Percentiles rank a stretch among this genome's conserved stretches.
Conservation (phyloP, 257 asterid genomes). For the Nicotiana attenuata region DNA sequence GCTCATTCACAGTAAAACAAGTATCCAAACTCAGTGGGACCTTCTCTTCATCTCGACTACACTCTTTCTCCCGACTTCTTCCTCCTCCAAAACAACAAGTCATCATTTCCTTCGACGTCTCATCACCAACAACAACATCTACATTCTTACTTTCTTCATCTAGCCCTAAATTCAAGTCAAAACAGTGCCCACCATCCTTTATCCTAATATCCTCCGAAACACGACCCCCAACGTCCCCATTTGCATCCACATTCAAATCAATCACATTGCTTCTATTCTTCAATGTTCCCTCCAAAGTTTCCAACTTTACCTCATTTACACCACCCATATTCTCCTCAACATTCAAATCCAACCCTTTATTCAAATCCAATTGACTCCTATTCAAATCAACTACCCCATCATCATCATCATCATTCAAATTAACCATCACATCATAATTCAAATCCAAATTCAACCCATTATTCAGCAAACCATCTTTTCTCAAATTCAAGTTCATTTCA, state of each 20-base stretch:
- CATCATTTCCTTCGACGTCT: conserved; percentile 17
- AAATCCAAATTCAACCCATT: conserved; percentile 31
- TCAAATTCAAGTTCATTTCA: conserved; percentile 6
- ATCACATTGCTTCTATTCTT: conserved; percentile 33
- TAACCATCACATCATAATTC: conserved; percentile 23
- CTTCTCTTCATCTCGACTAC: neutral
- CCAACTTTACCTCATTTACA: conserved; percentile 3
- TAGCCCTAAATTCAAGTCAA: conserved; percentile 78
- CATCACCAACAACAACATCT: conserved; percentile 28
- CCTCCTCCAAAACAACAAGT: neutral
- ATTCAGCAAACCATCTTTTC: conserved; percentile 37
- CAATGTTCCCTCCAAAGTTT: conserved; percentile 8
- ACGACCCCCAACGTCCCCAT: conserved; percentile 31
- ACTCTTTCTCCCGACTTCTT: conserved; percentile 4
- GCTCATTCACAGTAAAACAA: neutral
- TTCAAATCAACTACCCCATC: conserved; percentile 37
- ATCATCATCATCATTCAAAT: conserved; percentile 16
- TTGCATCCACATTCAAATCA: conserved; percentile 71
- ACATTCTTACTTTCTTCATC: conserved; percentile 48
- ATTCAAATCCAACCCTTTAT: conserved; percentile 35
- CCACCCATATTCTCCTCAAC: conserved; percentile 24
- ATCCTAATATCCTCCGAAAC: conserved; percentile 17
- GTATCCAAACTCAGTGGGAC: neutral
- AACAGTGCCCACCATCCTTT: conserved; percentile 23
- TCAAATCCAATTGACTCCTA: conserved; percentile 42